Percentiles rank a stretch among this genome's conserved stretches.
These are phyloP conservation scores for Microdochium paspali DNA, from an alignment of 2,329 filamentous ascomycete genomes.

Conservation along the genomic window DNA sequence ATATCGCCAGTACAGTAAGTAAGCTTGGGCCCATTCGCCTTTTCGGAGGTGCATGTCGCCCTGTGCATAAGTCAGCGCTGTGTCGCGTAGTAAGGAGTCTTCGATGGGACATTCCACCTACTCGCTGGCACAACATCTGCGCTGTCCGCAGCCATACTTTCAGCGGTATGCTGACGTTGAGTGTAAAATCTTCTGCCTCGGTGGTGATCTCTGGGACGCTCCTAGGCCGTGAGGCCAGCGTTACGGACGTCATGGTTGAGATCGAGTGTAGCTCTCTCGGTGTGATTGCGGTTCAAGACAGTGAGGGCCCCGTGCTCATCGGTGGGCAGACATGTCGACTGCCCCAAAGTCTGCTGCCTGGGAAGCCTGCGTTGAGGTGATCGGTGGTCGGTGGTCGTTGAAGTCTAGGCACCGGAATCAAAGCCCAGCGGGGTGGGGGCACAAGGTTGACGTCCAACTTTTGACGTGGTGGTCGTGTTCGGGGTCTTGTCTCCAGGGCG, in stretches of 20 bases:
- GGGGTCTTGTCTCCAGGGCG: too few relatives aligned
- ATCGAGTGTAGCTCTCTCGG: background rate
- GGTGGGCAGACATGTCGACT: slow-evolving; percentile 14
- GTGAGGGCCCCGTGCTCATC: slow-evolving; percentile 3
- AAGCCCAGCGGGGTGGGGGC: background rate
- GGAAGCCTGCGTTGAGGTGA: background rate
- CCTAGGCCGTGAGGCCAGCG: slow-evolving; percentile 44
- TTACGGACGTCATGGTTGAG: slow-evolving; percentile 3
- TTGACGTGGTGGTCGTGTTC: too few relatives aligned
- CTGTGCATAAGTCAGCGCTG: slow-evolving; percentile 32
- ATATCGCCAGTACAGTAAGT: slow-evolving; percentile 84
- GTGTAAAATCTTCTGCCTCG: slow-evolving; percentile 72
- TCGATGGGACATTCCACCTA: slow-evolving; percentile 26
- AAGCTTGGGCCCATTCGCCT: slow-evolving; percentile 79
- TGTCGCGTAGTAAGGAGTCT: too few relatives aligned
- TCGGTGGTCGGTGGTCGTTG: background rate
- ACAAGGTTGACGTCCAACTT: too few relatives aligned
- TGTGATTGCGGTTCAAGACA: background rate
- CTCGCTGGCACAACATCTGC: slow-evolving; percentile 71
- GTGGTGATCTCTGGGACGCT: slow-evolving; percentile 69
- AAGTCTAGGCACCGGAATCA: background rate
- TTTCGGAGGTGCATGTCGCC: slow-evolving; percentile 78
- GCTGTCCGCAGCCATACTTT: slow-evolving; percentile 77
- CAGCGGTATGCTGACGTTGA: slow-evolving; percentile 66
- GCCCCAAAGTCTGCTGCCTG: slow-evolving; percentile 1